Conservation (phyloP, 2,329 filamentous ascomycete species). For the Cercospora sp. region DNA sequence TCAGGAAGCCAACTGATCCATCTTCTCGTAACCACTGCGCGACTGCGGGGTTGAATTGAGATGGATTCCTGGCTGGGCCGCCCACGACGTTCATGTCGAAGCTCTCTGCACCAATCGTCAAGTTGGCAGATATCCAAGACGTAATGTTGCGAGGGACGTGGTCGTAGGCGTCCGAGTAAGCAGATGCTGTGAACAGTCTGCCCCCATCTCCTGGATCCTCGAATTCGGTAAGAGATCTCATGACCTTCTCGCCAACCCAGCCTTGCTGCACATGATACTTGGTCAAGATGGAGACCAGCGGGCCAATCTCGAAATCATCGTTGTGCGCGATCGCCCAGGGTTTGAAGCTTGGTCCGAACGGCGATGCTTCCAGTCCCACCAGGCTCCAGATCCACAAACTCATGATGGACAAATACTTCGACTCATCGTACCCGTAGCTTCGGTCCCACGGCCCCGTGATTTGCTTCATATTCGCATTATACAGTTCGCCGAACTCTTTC, state of each 20-base stretch:
- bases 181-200: conserved; percentile 48
- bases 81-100: conserved; percentile 59
- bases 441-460: conserved; percentile 66
- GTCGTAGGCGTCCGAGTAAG: conserved; percentile 62
- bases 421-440: conserved; percentile 65
- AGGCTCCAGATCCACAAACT: conserved; percentile 61
- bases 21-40: conserved; percentile 54
- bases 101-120: conserved; percentile 62
- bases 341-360: conserved; percentile 37
- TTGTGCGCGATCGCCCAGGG: conserved; percentile 59
- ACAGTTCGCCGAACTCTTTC: conserved; percentile 52
- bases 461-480: conserved; percentile 60
- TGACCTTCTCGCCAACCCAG: conserved; percentile 46
- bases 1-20: conserved; percentile 25
- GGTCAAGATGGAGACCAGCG: conserved; percentile 57
- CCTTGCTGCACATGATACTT: conserved; percentile 47
- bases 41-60: conserved; percentile 60
- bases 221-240: conserved; percentile 49
- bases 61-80: conserved; percentile 54
- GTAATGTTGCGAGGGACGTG: conserved; percentile 58
- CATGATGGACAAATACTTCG: conserved; percentile 59
- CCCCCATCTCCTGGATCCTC: conserved; percentile 13
- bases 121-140: conserved; percentile 56
- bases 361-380: conserved; percentile 50
- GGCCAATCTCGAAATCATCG: conserved; percentile 60